Evolutionary conservation across 352 stramenopile genomes (phyloP), one percentile per base, ranked within the genome.

Genomic region (Globisporangium paddicum): DNA sequence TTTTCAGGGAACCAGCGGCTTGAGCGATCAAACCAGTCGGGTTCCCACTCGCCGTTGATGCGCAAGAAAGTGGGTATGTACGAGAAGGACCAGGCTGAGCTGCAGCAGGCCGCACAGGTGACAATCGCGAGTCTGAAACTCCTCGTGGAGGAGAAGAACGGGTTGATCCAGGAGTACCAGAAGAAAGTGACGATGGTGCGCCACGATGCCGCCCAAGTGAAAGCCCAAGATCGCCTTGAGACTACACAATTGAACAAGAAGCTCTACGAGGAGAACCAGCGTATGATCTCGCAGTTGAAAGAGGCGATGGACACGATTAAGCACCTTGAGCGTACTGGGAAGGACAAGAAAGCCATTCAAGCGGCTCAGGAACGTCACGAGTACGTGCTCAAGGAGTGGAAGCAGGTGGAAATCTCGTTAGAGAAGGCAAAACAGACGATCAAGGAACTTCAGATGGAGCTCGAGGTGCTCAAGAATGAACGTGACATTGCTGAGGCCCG

Each of bases 51-150:
- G 13, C 68, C 69, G 2, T 67, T 87, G 23, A 86, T 91, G 77
- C 67, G 68, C 6, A 72, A 74, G 58, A 89, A 87, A 47, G 73
- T 89, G 0, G 79, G 82, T 14, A 46, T 89, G 34, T 94, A 91
- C 55, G 82, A 92, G 61, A 77, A 89, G 51, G 85, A 92, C 54
- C 85, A 94, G 40, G 60, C 73, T 0, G 66, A 85, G 21, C 52
- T 92, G 19, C 85, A 94, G 53, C 75, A 88, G 62, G 82, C 85
- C 14, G 85, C 81, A 9, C 81, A 93, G 53, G 82, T 69, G 44
- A 90, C 82, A 26, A 87, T 95, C 28, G 77, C 85, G 5, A 93
- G 81, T 60, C 63, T 95, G n/a, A 95, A 91, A 59, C 73, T 78
- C 30, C 71, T 93, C 23, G 69, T 93, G 28, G 67, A 78, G 23